phyloP scores from a whole-genome alignment of 2,329 filamentous ascomycete species.

The Monilinia fructicola region DNA sequence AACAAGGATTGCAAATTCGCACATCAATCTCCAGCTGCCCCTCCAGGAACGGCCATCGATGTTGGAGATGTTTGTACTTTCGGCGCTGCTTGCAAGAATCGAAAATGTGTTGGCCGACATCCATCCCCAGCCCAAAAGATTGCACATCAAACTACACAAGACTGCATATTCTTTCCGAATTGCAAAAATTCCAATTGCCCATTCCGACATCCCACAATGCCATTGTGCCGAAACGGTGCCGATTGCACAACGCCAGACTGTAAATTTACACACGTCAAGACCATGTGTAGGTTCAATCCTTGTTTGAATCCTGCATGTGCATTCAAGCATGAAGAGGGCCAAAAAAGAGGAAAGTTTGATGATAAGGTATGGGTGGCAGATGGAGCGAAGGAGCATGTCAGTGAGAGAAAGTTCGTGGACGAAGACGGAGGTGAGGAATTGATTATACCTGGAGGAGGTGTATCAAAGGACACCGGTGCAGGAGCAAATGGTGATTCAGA shows the following conservation, averaged over 20 bases:
- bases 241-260: constrained; percentile 80
- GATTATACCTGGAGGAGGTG: constrained; percentile 36
- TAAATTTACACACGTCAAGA: constrained; percentile 85
- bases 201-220: constrained; percentile 86
- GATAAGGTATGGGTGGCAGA: constrained; percentile 87
- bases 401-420: constrained; percentile 84
- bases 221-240: constrained; percentile 85
- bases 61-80: constrained; percentile 78
- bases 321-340: constrained; percentile 89
- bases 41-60: constrained; percentile 74
- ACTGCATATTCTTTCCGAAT: constrained; percentile 90
- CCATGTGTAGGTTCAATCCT: constrained; percentile 85
- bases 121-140: constrained; percentile 82
- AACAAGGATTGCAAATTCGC: constrained; percentile 90
- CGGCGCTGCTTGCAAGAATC: constrained; percentile 91
- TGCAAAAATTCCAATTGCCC: constrained; percentile 85
- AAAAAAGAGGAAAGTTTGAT: constrained; percentile 75
- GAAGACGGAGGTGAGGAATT: constrained; percentile 60
- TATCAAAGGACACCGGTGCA: constrained; percentile 22
- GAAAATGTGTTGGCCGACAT: constrained; percentile 88
- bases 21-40: constrained; percentile 89
- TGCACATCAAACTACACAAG: constrained; percentile 76
- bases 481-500: constrained; percentile 28
- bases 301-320: constrained; percentile 86
- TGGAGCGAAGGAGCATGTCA: constrained; percentile 65